Base-by-base conservation (phyloP, 306 rosid species). In the Luffa aegyptiaca region DNA sequence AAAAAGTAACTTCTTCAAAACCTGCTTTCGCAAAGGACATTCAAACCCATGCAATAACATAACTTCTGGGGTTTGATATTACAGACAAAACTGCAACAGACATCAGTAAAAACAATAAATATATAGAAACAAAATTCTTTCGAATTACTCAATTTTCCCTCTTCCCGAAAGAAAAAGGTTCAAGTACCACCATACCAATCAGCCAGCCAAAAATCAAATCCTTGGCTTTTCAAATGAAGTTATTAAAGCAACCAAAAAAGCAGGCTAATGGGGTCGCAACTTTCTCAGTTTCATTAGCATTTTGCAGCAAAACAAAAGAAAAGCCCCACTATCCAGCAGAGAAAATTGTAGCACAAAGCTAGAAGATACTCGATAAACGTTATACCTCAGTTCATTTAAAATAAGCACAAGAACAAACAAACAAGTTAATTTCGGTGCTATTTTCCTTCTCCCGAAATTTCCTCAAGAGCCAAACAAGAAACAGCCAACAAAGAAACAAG, bases 1-100 rank as follows among this genome's bases (percentile, higher is more conserved):
- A 53, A 61, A 39, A 75, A 74, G 78, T 17, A 49, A 5, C 31
- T 33, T 33, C 62, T 51, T 74, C 31, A 33, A 52, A 74, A 74
- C 45, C 31, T 74, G 78, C 62, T 74, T 74, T 74, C 33, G 6
- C 78, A 21, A 72, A 48, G 37, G 20, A 42, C 74, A 74, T 74
- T 74, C 78, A 52, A 74, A 55, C 45, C 46, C 14, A 51, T 31
- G 17, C 59, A 73, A 52, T 51, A 37, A 74, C 45, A 52, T 51
- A 37, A 74, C 45, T 18, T 16, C 45, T 3, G 26, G 8, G 57
- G n/a, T 21, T 46, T 26, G 41, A 21, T 26, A 69, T 44, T 69
- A 53, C 75, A 69, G 77, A 16, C 75, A 44, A 44, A 44, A 69
- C 17, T 44, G 53, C 75, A 69, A 41, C 37, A 21, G n/a, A 21